Conservation (phyloP, 495 filamentous ascomycete genomes). For the Penicillium bialowiezense region DNA sequence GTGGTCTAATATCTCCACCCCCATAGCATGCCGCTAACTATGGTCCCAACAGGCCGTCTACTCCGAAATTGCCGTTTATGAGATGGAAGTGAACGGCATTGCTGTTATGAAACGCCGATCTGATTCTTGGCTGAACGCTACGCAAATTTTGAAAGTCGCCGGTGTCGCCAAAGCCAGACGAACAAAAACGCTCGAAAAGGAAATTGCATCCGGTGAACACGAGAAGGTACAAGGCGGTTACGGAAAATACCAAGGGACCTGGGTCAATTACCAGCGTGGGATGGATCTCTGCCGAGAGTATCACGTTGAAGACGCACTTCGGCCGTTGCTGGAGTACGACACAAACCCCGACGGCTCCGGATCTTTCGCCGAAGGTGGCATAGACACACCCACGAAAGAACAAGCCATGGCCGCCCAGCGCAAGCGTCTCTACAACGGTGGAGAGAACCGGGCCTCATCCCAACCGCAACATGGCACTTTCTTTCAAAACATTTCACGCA, state of each 20-base stretch:
- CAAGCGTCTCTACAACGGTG: constrained; percentile 78
- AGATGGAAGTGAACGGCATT: constrained; percentile 91
- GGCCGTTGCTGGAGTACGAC: constrained; percentile 84
- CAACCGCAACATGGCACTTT: constrained; percentile 74
- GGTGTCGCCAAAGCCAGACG: constrained; percentile 95
- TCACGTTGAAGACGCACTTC: constrained; percentile 82
- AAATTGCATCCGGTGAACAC: constrained; percentile 91
- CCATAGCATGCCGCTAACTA: constrained; percentile 16
- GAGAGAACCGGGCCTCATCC: constrained; percentile 63
- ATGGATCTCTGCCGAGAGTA: constrained; percentile 92
- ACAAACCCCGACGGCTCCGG: constrained; percentile 72
- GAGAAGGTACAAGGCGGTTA: constrained; percentile 99
- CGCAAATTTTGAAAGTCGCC: constrained; percentile 93
- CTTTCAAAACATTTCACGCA: constrained; percentile 93
- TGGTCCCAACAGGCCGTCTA: constrained; percentile 71
- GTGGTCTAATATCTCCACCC: constrained; percentile 15
- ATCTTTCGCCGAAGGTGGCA: constrained; percentile 54
- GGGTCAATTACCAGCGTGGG: constrained; percentile 89
- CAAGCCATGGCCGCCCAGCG: constrained; percentile 97
- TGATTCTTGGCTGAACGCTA: constrained; percentile 93
- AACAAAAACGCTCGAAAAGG: constrained; percentile 96
- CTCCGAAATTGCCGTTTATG: constrained; percentile 91
- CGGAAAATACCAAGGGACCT: constrained; percentile 97
- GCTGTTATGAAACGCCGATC: constrained; percentile 91
- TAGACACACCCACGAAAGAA: constrained; percentile 97